Base-by-base conservation (phyloP, 495 filamentous ascomycete genomes). In the Thozetella sp. region DNA sequence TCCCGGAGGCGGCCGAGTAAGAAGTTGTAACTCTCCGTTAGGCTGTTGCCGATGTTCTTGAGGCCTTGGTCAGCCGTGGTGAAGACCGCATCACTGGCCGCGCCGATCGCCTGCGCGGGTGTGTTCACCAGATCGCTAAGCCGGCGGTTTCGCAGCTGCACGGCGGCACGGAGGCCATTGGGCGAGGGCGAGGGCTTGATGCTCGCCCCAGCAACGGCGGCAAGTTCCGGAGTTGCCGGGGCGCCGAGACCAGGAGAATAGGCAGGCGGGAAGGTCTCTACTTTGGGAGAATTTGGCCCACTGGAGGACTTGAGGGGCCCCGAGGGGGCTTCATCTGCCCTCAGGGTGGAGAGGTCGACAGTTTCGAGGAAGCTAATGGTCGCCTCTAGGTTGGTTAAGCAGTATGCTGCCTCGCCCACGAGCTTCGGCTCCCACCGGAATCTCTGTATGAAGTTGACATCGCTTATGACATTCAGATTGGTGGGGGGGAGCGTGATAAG, bases 291-390 rank as follows among this genome's bases (percentile, higher is more conserved):
- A 30, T 78, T 73, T 1, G 85, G 78, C 26, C 72, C 68, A 58
- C 76, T 82, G 17, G 72, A 70, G 10, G 79, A 65, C 65, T 89
- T 91, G 24, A 76, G 63, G 17, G 89, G 89, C 0, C 90, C 89
- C 0, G 79, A 78, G 22, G 76, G 77, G 15, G 80, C 67, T 66
- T 94, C 93, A 58, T 97, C 92, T n/a, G 90, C 89, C 56, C 93
- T 87, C 12, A 99, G 81, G 51, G 89, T 96, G 15, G 93, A 91
- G 10, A 99, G 84, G 69, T 99, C 95, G 25, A 99, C 94, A 23
- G 95, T 97, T 66, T 98, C 94, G n/a, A 99, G 79, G 68, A 99
- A 99, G 55, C 88, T 91, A 48, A 98, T 93, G 51, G 94, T 89
- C 4, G 95, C 95, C 75, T 99, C 95, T 12, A 98, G 87, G 66